phyloP scores from a whole-genome alignment of 371 early-diverging fungal species.

The Mortierella sp. region DNA sequence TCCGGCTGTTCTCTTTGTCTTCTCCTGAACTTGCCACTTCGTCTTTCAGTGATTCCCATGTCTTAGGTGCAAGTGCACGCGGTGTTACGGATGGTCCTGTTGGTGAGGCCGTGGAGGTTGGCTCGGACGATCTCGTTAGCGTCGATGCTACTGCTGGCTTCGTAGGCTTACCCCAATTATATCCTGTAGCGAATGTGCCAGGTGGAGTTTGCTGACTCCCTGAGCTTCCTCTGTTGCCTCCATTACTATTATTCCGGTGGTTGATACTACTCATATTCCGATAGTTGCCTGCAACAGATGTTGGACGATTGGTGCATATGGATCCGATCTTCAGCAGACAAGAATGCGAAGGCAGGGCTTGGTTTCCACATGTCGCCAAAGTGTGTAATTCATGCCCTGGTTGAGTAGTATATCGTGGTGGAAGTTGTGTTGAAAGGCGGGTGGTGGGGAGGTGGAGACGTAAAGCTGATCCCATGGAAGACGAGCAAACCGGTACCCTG shows the following conservation, averaged over 20 bases:
- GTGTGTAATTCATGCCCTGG: conserved; percentile 3
- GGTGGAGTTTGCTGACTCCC: neutral
- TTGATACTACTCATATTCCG: conserved; percentile 9
- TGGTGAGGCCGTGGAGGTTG: neutral
- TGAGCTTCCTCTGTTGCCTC: neutral
- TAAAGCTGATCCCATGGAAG: neutral
- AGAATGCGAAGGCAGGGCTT: neutral
- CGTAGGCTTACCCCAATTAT: neutral
- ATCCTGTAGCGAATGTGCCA: conserved; percentile 17
- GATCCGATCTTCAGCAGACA: neutral
- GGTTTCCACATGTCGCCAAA: neutral
- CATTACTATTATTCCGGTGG: neutral
- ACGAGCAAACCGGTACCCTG: neutral
- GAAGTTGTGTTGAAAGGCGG: neutral
- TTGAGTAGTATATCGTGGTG: neutral
- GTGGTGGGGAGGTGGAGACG: neutral
- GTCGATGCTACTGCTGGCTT: conserved; percentile 1
- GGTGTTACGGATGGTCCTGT: neutral
- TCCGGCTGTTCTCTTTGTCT: conserved; percentile 18
- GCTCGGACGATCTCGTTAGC: no score
- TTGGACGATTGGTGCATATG: neutral
- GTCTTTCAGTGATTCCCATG: conserved; percentile 26
- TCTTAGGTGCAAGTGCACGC: neutral
- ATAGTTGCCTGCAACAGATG: conserved; percentile 3
- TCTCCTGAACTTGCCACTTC: conserved; percentile 1